Evolutionary conservation across 805 yeast species (phyloP).

Genomic region (Soucietia sequanensis): DNA sequence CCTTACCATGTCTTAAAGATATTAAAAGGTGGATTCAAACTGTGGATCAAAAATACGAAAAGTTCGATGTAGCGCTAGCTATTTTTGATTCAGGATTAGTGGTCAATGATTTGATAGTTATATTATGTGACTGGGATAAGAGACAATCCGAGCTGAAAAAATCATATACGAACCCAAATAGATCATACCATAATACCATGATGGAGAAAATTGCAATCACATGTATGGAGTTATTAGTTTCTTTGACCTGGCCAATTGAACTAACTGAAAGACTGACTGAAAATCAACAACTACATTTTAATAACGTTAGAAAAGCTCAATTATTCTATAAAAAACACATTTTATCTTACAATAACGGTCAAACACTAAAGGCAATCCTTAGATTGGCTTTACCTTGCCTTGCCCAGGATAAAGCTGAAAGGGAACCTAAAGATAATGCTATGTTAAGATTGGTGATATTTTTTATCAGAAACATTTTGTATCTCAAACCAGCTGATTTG

Average conservation of each 20-base stretch:
- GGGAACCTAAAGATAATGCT: constrained; percentile 70
- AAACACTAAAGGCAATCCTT: constrained; percentile 64
- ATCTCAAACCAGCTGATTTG: constrained; percentile 68
- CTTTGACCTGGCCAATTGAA: constrained; percentile 82
- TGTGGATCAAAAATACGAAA: constrained; percentile 70
- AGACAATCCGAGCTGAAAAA: constrained; percentile 30
- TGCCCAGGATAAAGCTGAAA: constrained; percentile 46
- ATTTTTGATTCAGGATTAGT: constrained; percentile 79
- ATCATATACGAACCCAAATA: constrained; percentile 19
- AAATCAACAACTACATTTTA: constrained; percentile 56
- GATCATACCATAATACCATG: constrained; percentile 13
- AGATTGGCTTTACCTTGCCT: constrained; percentile 66
- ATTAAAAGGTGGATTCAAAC: constrained; percentile 82
- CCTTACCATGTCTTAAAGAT: constrained; percentile 81
- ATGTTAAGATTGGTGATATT: constrained; percentile 69
- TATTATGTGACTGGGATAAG: constrained; percentile 70
- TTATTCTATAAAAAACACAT: constrained; percentile 67
- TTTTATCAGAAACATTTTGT: constrained; percentile 74
- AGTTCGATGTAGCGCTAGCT: constrained; percentile 84
- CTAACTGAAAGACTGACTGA: constrained; percentile 57
- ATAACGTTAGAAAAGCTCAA: constrained; percentile 66
- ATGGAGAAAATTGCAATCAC: constrained; percentile 67
- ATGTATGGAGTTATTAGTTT: constrained; percentile 75
- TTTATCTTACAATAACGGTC: constrained; percentile 56
- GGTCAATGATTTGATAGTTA: constrained; percentile 67